These are phyloP conservation scores for Cystofilobasidium capitatum DNA, from an alignment of 768 basidiomycete species.

Conservation along the genomic window DNA sequence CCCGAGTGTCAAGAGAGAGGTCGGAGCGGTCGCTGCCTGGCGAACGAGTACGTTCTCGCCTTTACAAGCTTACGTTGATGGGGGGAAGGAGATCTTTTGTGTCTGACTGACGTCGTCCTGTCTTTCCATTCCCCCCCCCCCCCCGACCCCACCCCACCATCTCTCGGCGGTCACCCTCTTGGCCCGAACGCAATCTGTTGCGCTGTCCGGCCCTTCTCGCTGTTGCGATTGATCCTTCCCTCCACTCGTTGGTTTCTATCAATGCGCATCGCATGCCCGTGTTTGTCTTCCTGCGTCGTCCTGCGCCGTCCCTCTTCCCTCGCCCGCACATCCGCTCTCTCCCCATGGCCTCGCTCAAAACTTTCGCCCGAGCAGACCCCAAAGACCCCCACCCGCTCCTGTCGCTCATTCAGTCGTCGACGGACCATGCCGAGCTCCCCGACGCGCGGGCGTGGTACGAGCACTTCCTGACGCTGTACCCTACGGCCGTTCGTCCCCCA, in stretches of 20 bases:
- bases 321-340: neutral
- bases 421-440: constrained; percentile 64
- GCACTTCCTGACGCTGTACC: constrained; percentile 69
- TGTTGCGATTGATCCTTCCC: constrained; percentile 1
- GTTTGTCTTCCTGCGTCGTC: too few species aligned
- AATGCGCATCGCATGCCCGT: too few species aligned
- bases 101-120: too few species aligned
- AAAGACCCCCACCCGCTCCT: constrained; percentile 51
- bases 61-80: too few species aligned
- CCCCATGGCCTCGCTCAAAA: neutral
- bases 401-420: constrained; percentile 64
- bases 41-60: constrained; percentile 30
- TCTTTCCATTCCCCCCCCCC: neutral
- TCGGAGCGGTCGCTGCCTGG: constrained; percentile 33
- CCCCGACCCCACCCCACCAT: neutral
- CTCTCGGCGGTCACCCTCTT: too few species aligned
- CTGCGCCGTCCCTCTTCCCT: neutral
- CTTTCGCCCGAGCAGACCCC: constrained; percentile 28
- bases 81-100: too few species aligned
- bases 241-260: neutral
- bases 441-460: constrained; percentile 75
- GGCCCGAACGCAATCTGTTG: too few species aligned
- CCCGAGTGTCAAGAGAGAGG: constrained; percentile 33
- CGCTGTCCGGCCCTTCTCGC: too few species aligned
- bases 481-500: constrained; percentile 69